Evolutionary conservation across 208 protist genomes (phyloP).

Genomic region (Acanthamoeba royreba): DNA sequence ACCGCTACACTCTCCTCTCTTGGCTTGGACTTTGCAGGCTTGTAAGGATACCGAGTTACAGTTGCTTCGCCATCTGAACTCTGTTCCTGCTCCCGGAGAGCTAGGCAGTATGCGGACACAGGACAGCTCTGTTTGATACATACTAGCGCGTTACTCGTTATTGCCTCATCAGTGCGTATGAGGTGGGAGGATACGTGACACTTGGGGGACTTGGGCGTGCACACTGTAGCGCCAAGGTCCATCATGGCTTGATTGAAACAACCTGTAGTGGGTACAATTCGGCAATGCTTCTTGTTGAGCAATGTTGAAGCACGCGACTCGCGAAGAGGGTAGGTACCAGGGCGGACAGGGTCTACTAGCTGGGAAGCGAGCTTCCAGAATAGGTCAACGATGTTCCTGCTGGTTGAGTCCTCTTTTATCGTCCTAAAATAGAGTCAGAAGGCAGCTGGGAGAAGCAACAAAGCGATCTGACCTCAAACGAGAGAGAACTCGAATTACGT

Average conservation of each 20-base stretch:
- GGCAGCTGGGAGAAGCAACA: background rate
- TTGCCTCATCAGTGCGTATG: slow-evolving; percentile 7
- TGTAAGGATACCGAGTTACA: slow-evolving; percentile 60
- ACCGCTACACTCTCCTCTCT: slow-evolving; percentile 48
- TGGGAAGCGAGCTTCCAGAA: slow-evolving; percentile 53
- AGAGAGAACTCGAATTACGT: slow-evolving; percentile 76
- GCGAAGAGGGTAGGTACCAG: no score
- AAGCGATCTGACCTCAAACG: slow-evolving; percentile 32
- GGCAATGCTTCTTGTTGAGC: background rate
- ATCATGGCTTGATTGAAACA: slow-evolving; percentile 79
- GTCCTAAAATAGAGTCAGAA: background rate
- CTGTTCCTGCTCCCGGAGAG: background rate
- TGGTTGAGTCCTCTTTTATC: slow-evolving; percentile 61
- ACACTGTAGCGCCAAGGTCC: slow-evolving; percentile 77
- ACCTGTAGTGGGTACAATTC: background rate
- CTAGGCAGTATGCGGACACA: slow-evolving; percentile 1
- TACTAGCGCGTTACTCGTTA: background rate
- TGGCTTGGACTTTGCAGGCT: slow-evolving; percentile 56
- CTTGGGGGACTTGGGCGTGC: slow-evolving; percentile 61
- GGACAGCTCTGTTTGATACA: slow-evolving; percentile 32
- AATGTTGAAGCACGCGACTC: background rate
- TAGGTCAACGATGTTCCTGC: slow-evolving; percentile 17
- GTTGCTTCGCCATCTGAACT: background rate
- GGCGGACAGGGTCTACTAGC: slow-evolving; percentile 53
- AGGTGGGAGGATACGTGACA: slow-evolving; percentile 61